A percentile compares a stretch with the other conserved stretches of the same genome.
These are phyloP conservation scores for Lentinula lateritia DNA, from an alignment of 768 basidiomycete genomes.

Conservation along the genomic window DNA sequence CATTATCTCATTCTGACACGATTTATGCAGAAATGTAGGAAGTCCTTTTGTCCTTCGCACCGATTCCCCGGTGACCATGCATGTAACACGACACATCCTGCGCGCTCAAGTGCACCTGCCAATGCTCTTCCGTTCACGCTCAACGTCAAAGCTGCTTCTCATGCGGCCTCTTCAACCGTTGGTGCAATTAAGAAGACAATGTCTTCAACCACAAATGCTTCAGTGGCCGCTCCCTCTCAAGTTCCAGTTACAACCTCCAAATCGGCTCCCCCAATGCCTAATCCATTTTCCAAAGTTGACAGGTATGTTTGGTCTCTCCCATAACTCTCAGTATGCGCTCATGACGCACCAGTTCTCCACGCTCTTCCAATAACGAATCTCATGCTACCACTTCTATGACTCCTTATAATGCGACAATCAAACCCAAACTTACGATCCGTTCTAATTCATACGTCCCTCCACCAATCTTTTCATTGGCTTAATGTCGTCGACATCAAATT, in stretches of 20 bases:
- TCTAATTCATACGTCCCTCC: slow-evolving; percentile 56
- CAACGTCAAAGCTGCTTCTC: slow-evolving; percentile 20
- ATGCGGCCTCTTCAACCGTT: slow-evolving; percentile 22
- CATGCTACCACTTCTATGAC: slow-evolving; percentile 11
- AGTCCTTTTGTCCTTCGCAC: slow-evolving; percentile 73
- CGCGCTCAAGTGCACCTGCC: slow-evolving; percentile 27
- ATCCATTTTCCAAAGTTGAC: slow-evolving; percentile 46
- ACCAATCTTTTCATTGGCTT: slow-evolving; percentile 63
- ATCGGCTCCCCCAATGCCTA: slow-evolving; percentile 13
- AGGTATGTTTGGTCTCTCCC: slow-evolving; percentile 49
- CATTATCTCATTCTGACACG: not conserved
- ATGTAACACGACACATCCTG: slow-evolving; percentile 31
- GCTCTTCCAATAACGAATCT: slow-evolving; percentile 13
- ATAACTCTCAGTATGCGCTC: slow-evolving; percentile 46
- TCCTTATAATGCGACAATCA: slow-evolving; percentile 23
- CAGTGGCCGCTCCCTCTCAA: slow-evolving; percentile 14
- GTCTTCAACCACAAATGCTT: slow-evolving; percentile 18
- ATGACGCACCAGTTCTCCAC: slow-evolving; percentile 55
- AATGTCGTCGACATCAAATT: slow-evolving; percentile 22
- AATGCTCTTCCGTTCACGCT: slow-evolving; percentile 31
- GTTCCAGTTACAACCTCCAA: slow-evolving; percentile 11
- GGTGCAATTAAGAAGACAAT: slow-evolving; percentile 30
- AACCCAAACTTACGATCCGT: slow-evolving; percentile 27
- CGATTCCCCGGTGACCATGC: slow-evolving; percentile 73
- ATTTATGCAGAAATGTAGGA: slow-evolving; percentile 51